Percentiles rank a stretch among this genome's conserved stretches.
Conservation (phyloP, 2,329 filamentous ascomycete species). For the Phialophora verrucosa region DNA sequence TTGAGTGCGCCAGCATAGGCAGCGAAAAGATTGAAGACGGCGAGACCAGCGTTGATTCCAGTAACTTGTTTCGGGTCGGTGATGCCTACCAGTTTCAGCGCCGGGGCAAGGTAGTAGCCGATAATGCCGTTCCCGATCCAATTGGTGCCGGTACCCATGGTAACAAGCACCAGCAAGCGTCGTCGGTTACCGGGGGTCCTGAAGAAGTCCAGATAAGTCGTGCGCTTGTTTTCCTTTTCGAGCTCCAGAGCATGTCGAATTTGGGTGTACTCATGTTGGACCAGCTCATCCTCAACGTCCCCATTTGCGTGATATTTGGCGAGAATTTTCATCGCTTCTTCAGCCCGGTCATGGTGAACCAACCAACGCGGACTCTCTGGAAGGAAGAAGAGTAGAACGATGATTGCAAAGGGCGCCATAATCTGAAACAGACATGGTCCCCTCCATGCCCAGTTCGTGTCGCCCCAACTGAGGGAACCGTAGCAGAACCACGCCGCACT, state of each 20-base stretch:
- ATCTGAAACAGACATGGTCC: slow-evolving; percentile 23
- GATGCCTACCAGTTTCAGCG: slow-evolving; percentile 38
- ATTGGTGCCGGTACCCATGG: slow-evolving; percentile 28
- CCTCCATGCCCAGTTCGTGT: slow-evolving; percentile 23
- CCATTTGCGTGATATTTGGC: slow-evolving; percentile 55
- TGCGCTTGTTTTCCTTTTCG: slow-evolving; percentile 68
- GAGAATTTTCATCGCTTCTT: slow-evolving; percentile 13
- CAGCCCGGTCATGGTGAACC: neutral
- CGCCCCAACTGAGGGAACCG: slow-evolving; percentile 9
- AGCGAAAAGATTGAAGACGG: slow-evolving; percentile 40
- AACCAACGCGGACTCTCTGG: slow-evolving; percentile 73
- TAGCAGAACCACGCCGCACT: slow-evolving; percentile 23
- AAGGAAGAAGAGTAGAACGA: slow-evolving; percentile 67
- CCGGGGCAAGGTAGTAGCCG: slow-evolving; percentile 35
- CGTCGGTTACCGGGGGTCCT: slow-evolving; percentile 39
- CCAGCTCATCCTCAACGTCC: slow-evolving; percentile 58
- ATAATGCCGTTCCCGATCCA: slow-evolving; percentile 38
- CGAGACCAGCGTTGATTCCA: slow-evolving; percentile 36
- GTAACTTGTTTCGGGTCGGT: slow-evolving; percentile 27
- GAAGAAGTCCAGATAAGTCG: slow-evolving; percentile 52
- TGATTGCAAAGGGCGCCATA: slow-evolving; percentile 61
- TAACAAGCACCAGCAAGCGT: slow-evolving; percentile 40
- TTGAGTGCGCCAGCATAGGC: slow-evolving; percentile 36
- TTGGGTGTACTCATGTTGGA: slow-evolving; percentile 68
- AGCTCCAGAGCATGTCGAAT: slow-evolving; percentile 74